phyloP scores from a whole-genome alignment of 2,329 filamentous ascomycete species.

The Hypoxylon sp. region DNA sequence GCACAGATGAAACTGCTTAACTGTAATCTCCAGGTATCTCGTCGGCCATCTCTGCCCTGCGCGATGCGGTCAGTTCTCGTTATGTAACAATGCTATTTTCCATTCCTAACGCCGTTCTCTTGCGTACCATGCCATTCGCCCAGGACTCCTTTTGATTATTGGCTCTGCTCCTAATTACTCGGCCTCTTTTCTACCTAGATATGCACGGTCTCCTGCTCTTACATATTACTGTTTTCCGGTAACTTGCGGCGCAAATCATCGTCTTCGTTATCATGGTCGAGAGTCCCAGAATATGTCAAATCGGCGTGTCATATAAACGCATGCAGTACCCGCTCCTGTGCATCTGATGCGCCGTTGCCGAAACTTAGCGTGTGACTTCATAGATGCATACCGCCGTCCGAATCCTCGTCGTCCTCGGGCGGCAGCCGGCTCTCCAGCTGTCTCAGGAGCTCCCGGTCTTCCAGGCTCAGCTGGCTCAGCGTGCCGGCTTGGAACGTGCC shows the following conservation, averaged over 20 bases:
- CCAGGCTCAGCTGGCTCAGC: constrained; percentile 63
- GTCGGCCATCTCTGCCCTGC: neutral
- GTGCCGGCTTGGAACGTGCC: constrained; percentile 70
- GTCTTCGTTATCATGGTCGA: too few species aligned
- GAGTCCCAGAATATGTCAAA: too few species aligned
- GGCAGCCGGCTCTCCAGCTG: constrained; percentile 64
- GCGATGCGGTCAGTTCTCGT: neutral
- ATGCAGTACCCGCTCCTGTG: neutral
- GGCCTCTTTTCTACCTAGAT: too few species aligned
- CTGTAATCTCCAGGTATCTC: too few species aligned
- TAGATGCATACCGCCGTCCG: constrained; percentile 68
- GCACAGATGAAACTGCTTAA: too few species aligned
- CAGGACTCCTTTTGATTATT: too few species aligned
- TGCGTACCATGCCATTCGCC: too few species aligned
- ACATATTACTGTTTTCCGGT: too few species aligned
- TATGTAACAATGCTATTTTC: neutral
- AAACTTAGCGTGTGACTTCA: constrained; percentile 47
- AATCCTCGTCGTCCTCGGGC: constrained; percentile 53
- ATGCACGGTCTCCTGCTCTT: too few species aligned
- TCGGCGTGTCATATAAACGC: too few species aligned
- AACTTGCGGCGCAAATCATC: too few species aligned
- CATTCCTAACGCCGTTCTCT: neutral
- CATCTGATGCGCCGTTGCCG: neutral
- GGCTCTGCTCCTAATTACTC: too few species aligned
- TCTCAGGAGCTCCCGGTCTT: constrained; percentile 66